phyloP scores from a whole-genome alignment of 2,329 filamentous ascomycete genomes.

The Paraphoma sp. region DNA sequence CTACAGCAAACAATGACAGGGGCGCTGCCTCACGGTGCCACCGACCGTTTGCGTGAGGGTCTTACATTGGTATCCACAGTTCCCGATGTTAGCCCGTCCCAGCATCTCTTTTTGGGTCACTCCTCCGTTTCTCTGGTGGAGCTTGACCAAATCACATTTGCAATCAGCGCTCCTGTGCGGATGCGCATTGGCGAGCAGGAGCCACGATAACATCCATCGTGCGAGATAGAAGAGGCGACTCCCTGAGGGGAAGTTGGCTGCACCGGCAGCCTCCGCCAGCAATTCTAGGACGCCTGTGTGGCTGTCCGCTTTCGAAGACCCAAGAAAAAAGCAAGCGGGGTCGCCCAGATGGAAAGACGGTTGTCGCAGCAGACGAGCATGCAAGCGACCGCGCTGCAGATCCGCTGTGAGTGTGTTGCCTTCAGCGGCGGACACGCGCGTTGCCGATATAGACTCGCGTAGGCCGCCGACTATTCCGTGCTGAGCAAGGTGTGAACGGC shows the following conservation, averaged over 20 bases:
- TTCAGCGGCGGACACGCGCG: background rate
- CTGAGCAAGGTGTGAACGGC: background rate
- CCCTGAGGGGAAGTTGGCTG: background rate
- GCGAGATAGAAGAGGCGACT: conserved; percentile 5
- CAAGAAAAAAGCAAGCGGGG: conserved; percentile 6
- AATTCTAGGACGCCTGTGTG: background rate
- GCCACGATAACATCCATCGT: conserved; percentile 2
- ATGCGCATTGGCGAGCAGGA: background rate
- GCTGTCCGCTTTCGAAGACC: background rate
- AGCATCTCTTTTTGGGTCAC: background rate
- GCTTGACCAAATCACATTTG: conserved; percentile 9
- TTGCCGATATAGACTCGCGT: conserved; percentile 3
- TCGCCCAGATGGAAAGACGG: background rate
- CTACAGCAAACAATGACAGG: background rate
- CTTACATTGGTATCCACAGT: background rate
- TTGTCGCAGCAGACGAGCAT: conserved; percentile 4
- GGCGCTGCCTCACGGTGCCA: background rate
- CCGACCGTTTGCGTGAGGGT: background rate
- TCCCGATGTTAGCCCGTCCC: background rate
- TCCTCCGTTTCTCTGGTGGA: background rate
- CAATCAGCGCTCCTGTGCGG: background rate
- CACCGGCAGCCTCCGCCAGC: background rate
- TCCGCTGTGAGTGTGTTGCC: background rate
- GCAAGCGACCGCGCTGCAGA: background rate
- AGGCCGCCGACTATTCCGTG: background rate